Base-by-base conservation (phyloP, 164 flowering plant species). In the Vitis cinerea region DNA sequence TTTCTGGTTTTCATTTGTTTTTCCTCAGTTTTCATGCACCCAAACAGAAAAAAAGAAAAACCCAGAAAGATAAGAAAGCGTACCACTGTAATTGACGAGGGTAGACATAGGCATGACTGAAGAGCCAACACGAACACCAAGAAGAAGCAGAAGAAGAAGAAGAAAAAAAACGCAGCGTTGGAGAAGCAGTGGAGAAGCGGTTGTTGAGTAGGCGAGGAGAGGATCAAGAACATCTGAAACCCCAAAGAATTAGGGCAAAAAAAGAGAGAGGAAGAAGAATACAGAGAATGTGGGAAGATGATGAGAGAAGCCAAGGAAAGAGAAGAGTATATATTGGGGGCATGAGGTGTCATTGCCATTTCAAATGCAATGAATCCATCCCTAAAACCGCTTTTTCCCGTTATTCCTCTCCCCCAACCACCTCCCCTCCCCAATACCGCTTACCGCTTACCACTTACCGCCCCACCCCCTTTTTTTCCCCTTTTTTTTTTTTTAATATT, bases 31-130 rank as follows among this genome's bases (percentile, higher is more conserved):
- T 16, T 44, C 56, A 47, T 37, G 44, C 44, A 37, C 44, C 44
- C 7, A 44, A 50, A 17, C 63, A 53, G 27, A 23, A 23, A 69
- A 31, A 51, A 62, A 1, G 4, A 31, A 16, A 51, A 65, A 30
- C 3, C 53, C 15, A 9, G 31, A 66, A 54, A 23, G 8, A 49
- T 15, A 48, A 19, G 47, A 65, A 67, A 68, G 55, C 82, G 61
- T 70, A 86, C 88, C 88, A 63, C 77, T 65, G 76, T 74, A 83
- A 68, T 81, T 83, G 53, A 86, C 80, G 61, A 86, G 84, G 50
- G 83, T 61, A 72, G 86, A 79, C 90, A 86, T 86, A 83, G 85
- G 81, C 90, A 86, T 86, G 85, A 48, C 50, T 74, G 72, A 31
- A 53, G 61, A 72, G 12, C 68, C 44, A 8, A 54, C 9, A 54